Evolutionary conservation across 805 yeast genomes (phyloP).

Genomic region (Cyberlindnera meyerae): DNA sequence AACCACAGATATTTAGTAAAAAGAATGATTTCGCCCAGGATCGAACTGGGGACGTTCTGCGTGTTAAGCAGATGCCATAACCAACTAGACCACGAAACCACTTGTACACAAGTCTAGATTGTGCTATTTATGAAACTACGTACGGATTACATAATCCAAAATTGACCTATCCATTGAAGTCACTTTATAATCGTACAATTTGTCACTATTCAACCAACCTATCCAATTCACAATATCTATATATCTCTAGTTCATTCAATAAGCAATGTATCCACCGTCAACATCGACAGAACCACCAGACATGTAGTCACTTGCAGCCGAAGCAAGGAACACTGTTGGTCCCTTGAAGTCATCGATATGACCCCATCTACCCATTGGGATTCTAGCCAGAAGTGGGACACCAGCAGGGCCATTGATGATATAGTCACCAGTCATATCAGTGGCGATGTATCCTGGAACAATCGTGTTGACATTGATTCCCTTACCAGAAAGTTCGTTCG

Average conservation of each 20-base stretch:
- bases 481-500: conserved; percentile 45
- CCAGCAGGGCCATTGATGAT: conserved; percentile 26
- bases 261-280: not conserved
- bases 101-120: no score
- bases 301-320: conserved; percentile 58
- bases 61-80: conserved; percentile 99
- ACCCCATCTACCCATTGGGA: conserved; percentile 48
- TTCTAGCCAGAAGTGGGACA: conserved; percentile 31
- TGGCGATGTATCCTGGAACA: conserved; percentile 46
- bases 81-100: conserved; percentile 99
- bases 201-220: no score
- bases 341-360: conserved; percentile 44
- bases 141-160: no score
- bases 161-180: no score
- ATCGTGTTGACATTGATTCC: conserved; percentile 45
- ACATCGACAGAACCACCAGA: conserved; percentile 22
- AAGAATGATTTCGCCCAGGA: conserved; percentile 96
- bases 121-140: no score
- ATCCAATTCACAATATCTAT: no score
- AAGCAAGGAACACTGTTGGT: conserved; percentile 80
- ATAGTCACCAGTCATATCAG: conserved; percentile 36
- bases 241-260: no score
- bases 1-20: conserved; percentile 1
- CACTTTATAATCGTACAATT: no score
- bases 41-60: conserved; percentile 99